These are phyloP conservation scores for Quillaja saponaria DNA, from an alignment of 306 rosid species.

Conservation along the genomic window DNA sequence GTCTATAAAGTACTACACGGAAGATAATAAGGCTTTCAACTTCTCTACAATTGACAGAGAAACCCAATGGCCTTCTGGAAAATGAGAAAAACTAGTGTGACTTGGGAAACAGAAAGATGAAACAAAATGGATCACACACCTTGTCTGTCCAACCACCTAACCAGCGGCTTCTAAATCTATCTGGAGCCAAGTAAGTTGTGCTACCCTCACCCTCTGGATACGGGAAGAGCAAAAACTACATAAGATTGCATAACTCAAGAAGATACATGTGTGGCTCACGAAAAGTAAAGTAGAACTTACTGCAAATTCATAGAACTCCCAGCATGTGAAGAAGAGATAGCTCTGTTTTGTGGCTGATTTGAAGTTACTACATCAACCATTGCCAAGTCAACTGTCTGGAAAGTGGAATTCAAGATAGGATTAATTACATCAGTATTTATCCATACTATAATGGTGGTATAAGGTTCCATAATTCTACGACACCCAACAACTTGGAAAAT, in stretches of 20 bases:
- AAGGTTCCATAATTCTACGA: no score
- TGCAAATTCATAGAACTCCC: no score
- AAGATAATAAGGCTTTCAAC: constrained; percentile 4
- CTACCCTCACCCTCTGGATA: constrained; percentile 41
- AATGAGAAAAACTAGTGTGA: not conserved
- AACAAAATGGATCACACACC: constrained; percentile 44
- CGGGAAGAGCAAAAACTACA: constrained; percentile 15
- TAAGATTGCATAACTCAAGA: constrained; percentile 18
- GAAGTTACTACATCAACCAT: constrained; percentile 32
- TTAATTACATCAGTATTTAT: constrained; percentile 12
- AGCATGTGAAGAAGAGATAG: no score
- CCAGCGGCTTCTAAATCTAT: constrained; percentile 81
- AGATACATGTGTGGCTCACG: no score
- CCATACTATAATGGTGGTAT: not conserved
- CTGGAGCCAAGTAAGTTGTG: constrained; percentile 32
- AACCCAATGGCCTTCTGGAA: no score
- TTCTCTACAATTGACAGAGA: no score
- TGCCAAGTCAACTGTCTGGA: constrained; percentile 46
- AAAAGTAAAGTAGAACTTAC: no score
- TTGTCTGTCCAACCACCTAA: constrained; percentile 74
- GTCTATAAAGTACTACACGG: no score
- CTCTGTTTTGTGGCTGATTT: constrained; percentile 26
- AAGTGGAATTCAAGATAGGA: constrained; percentile 34
- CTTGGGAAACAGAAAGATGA: constrained; percentile 15
- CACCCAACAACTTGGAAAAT: no score